These are phyloP conservation scores for Geum urbanum DNA, from an alignment of 306 rosid genomes.

Conservation along the genomic window DNA sequence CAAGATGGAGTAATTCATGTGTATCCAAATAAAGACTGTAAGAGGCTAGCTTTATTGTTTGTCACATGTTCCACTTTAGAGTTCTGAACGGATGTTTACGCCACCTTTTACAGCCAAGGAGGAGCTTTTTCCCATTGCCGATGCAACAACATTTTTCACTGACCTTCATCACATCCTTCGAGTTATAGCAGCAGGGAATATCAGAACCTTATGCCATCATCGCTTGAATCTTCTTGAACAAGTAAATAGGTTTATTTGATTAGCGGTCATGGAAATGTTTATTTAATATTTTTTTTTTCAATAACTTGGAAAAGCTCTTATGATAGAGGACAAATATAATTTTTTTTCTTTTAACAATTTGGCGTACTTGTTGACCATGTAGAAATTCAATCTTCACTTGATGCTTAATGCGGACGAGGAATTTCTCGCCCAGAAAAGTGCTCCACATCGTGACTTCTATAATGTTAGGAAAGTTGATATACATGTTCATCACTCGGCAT, in stretches of 20 bases:
- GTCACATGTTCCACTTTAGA: constrained; percentile 5
- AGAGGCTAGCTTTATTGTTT: constrained; percentile 25
- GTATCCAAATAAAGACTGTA: constrained; percentile 67
- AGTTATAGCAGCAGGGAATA: constrained; percentile 93
- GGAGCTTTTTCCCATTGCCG: constrained; percentile 95
- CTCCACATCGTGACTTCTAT: constrained; percentile 98
- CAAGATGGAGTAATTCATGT: constrained; percentile 81
- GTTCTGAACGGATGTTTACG: constrained; percentile 19
- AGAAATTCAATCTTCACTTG: constrained; percentile 99
- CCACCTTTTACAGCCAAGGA: constrained; percentile 54
- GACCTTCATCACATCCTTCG: constrained; percentile 93
- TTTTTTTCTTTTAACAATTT: constrained; percentile 21
- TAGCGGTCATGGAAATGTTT: constrained; percentile 24
- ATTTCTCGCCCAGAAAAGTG: constrained; percentile 94
- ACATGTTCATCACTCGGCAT: constrained; percentile 98
- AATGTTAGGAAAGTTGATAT: constrained; percentile 98
- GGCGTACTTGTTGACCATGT: constrained; percentile 23
- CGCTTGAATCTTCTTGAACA: constrained; percentile 97
- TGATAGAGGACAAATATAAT: constrained; percentile 3
- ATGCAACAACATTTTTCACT: constrained; percentile 93
- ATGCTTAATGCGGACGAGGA: constrained; percentile 99
- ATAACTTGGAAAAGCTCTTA: not conserved
- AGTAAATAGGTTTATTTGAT: constrained; percentile 36
- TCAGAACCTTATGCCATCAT: constrained; percentile 91
- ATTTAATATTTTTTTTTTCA: not conserved